Evolutionary conservation across 2,329 filamentous ascomycete species (phyloP).

Genomic region (Fusarium musae): DNA sequence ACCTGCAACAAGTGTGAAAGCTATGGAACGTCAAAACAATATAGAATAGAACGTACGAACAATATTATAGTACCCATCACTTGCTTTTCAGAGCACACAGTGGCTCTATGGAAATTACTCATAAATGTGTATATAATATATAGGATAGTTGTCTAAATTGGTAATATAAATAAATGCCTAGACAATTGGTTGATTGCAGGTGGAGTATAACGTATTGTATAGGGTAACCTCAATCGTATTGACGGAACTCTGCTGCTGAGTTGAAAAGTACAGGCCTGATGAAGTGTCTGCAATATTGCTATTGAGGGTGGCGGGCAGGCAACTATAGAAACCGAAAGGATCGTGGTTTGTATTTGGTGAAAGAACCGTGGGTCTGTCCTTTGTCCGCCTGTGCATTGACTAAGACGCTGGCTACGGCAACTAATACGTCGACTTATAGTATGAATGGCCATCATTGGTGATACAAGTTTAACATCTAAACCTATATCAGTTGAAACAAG

Average conservation of each 20-base stretch:
- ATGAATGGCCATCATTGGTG: not conserved
- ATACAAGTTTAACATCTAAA: not conserved
- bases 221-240: constrained; percentile 1
- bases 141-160: constrained; percentile 51
- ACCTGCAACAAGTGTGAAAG: too few species aligned
- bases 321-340: not conserved
- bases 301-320: too few species aligned
- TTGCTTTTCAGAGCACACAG: constrained; percentile 60
- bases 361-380: not conserved
- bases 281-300: not conserved
- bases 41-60: constrained; percentile 56
- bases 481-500: not conserved
- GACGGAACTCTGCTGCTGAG: not conserved
- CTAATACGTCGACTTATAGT: not conserved
- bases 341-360: not conserved
- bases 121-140: constrained; percentile 49
- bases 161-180: not conserved
- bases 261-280: too few species aligned
- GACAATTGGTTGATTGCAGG: not conserved
- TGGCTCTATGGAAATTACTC: constrained; percentile 56
- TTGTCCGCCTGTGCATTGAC: not conserved
- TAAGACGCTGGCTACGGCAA: not conserved
- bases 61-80: constrained; percentile 64
- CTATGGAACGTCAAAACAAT: not conserved
- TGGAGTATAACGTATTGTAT: not conserved